phyloP scores from a whole-genome alignment of 192 early-diverging fungal species.

The Nowakowskiella sp. region DNA sequence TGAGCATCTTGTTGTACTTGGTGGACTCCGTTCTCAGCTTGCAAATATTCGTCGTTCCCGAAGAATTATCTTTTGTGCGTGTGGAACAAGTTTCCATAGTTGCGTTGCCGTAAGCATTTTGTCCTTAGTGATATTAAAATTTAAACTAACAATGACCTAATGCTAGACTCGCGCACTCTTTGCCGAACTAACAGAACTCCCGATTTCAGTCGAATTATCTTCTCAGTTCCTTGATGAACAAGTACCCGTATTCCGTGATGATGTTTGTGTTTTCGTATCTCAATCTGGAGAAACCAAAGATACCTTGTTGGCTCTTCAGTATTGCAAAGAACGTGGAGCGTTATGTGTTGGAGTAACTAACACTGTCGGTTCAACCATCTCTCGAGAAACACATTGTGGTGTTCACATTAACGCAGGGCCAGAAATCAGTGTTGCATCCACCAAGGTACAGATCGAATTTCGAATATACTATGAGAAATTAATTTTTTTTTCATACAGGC shows the following conservation, averaged over 20 bases:
- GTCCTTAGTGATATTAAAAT: too few species aligned
- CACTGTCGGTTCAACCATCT: constrained; percentile 55
- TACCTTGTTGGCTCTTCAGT: constrained; percentile 49
- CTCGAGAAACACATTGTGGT: constrained; percentile 57
- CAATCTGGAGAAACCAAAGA: constrained; percentile 60
- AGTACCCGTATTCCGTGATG: constrained; percentile 53
- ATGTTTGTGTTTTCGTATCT: constrained; percentile 56
- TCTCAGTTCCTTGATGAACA: constrained; percentile 49
- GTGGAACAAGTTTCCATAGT: constrained; percentile 52
- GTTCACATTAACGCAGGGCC: constrained; percentile 62
- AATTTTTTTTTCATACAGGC: constrained; percentile 26
- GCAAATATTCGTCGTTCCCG: constrained; percentile 52
- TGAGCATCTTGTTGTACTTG: constrained; percentile 36
- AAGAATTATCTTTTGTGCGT: constrained; percentile 53
- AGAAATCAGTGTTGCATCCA: constrained; percentile 52
- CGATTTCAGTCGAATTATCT: constrained; percentile 49
- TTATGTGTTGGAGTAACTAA: constrained; percentile 58
- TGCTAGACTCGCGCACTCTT: constrained; percentile 43
- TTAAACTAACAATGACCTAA: constrained; percentile 1
- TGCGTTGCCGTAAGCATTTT: constrained; percentile 42
- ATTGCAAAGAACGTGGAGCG: constrained; percentile 57
- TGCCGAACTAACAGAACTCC: constrained; percentile 52
- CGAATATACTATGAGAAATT: not conserved
- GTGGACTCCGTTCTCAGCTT: constrained; percentile 46
- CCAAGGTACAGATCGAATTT: constrained; percentile 35